These are phyloP conservation scores for Diaporthe vexans DNA, from an alignment of 2,329 filamentous ascomycete genomes.

Conservation along the genomic window DNA sequence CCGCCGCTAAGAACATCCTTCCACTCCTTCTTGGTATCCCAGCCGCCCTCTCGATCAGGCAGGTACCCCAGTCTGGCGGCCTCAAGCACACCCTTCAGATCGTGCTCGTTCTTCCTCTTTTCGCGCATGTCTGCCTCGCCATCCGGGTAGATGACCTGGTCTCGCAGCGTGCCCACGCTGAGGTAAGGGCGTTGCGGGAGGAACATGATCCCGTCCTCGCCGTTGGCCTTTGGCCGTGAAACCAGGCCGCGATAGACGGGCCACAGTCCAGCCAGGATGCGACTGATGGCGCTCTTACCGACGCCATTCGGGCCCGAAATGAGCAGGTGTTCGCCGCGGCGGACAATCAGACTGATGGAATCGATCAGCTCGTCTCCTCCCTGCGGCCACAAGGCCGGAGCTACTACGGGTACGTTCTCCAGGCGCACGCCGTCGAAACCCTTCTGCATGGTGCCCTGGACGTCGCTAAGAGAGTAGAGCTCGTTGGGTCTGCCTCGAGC, in stretches of 20 bases:
- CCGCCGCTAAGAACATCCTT: slow-evolving; percentile 97
- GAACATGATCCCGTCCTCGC: slow-evolving; percentile 97
- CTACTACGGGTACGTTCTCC: slow-evolving; percentile 93
- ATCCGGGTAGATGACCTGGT: slow-evolving; percentile 98
- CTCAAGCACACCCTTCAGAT: slow-evolving; percentile 84
- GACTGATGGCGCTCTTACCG: slow-evolving; percentile 89
- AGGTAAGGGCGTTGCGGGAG: slow-evolving; percentile 94
- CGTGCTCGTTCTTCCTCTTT: slow-evolving; percentile 81
- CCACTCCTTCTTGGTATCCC: slow-evolving; percentile 98
- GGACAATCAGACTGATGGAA: slow-evolving; percentile 89
- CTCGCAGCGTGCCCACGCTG: slow-evolving; percentile 90
- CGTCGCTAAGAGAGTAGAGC: slow-evolving; percentile 89
- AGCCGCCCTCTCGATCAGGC: slow-evolving; percentile 91
- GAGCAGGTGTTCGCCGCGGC: slow-evolving; percentile 90
- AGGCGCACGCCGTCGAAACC: slow-evolving; percentile 95
- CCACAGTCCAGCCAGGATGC: slow-evolving; percentile 93
- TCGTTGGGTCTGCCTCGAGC: slow-evolving; percentile 78
- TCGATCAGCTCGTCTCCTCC: slow-evolving; percentile 94
- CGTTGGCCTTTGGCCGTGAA: slow-evolving; percentile 83
- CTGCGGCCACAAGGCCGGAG: slow-evolving; percentile 87
- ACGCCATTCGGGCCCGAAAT: slow-evolving; percentile 96
- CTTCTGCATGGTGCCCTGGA: slow-evolving; percentile 93
- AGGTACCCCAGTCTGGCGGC: slow-evolving; percentile 90
- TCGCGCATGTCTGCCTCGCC: slow-evolving; percentile 94
- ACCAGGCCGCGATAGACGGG: slow-evolving; percentile 95